Conservation (phyloP, 73 alveolate genomes). For the Stentor coeruleus region DNA sequence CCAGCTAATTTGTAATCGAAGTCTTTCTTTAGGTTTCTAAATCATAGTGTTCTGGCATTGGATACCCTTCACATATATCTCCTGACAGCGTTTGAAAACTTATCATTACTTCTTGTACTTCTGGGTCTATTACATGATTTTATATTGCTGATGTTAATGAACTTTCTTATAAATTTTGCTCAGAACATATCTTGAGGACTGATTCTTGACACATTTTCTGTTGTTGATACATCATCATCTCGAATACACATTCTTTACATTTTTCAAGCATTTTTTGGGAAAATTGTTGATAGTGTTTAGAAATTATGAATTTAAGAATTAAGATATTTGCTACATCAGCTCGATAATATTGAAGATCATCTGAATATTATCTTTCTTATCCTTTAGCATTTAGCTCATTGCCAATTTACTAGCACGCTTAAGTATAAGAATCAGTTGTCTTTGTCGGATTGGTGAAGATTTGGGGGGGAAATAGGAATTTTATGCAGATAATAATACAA, state of each 20-base stretch:
- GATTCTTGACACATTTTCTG: neutral
- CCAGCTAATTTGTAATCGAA: neutral
- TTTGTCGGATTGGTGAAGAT: conserved; percentile 23
- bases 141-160: neutral
- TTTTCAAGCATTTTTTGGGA: too few species aligned
- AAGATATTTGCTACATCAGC: neutral
- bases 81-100: conserved; percentile 11
- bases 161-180: neutral
- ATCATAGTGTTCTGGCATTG: conserved; percentile 12
- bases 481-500: neutral
- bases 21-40: neutral
- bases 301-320: too few species aligned
- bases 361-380: too few species aligned
- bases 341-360: neutral
- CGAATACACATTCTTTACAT: too few species aligned
- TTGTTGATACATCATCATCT: neutral
- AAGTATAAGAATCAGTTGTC: conserved; percentile 10
- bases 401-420: neutral
- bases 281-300: too few species aligned
- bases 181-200: neutral
- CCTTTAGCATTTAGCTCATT: neutral
- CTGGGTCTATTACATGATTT: neutral
- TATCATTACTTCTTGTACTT: neutral
- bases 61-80: conserved; percentile 9
- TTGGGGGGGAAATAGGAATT: neutral